Conservation (phyloP, 352 stramenopile species). For the Phytophthora citricola region DNA sequence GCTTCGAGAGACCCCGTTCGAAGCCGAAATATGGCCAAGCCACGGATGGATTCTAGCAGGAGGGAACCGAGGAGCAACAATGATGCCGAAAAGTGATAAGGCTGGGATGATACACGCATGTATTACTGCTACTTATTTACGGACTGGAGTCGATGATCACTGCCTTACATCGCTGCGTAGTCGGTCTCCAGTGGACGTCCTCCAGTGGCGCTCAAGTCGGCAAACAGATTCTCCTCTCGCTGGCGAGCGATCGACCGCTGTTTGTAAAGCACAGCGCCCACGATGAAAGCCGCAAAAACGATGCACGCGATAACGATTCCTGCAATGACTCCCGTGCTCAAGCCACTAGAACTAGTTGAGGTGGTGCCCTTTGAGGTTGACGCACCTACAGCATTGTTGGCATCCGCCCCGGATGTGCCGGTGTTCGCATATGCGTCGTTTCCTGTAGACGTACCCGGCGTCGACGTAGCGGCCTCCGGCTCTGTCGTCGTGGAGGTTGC, state of each 20-base stretch:
- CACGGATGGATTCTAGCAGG: constrained; percentile 6
- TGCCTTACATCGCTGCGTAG: constrained; percentile 30
- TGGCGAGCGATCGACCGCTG: constrained; percentile 29
- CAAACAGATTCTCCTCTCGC: constrained; percentile 32
- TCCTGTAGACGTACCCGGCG: neutral
- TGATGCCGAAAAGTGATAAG: constrained; percentile 31
- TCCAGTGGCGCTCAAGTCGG: constrained; percentile 26
- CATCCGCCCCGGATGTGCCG: constrained; percentile 1
- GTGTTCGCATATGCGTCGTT: constrained; percentile 4
- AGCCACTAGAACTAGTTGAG: neutral
- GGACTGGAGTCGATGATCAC: neutral
- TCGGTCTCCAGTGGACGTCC: constrained; percentile 28
- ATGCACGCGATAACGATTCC: constrained; percentile 28
- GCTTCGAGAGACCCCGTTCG: constrained; percentile 4
- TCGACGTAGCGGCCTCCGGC: constrained; percentile 3
- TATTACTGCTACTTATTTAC: no score
- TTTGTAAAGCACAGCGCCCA: constrained; percentile 20
- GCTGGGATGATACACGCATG: no score
- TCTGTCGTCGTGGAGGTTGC: constrained; percentile 3
- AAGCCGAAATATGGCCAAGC: constrained; percentile 13
- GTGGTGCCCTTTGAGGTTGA: constrained; percentile 11
- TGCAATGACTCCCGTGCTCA: constrained; percentile 21
- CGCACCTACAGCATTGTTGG: neutral
- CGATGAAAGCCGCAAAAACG: constrained; percentile 21
- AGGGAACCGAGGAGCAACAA: constrained; percentile 23